Base-by-base conservation (phyloP, 2,329 filamentous ascomycete genomes). In the Penicillium sp. region DNA sequence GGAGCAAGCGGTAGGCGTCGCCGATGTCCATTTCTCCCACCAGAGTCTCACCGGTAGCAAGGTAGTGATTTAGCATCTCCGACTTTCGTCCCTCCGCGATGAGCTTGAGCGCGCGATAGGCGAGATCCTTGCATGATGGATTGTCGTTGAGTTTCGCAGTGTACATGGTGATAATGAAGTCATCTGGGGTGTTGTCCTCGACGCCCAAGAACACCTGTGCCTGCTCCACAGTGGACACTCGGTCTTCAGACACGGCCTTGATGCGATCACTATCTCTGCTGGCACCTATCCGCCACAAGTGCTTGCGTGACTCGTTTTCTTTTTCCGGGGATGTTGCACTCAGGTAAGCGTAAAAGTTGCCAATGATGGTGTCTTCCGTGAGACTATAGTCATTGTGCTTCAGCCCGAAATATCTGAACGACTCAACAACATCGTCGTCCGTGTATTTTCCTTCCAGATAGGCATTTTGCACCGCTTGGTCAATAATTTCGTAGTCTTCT, bases 121-220 rank as follows among this genome's bases (percentile, higher is more conserved):
- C 84, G 52, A 82, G 76, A 37, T 81, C 79, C 67, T 79, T 76
- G 61, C 80, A 79, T 2, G 71, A 73, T 17, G 82, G 80, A 59
- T 77, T 82, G 54, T 88, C 86, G 45, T 75, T 76, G 28, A 80
- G 75, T 82, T 87, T 87, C 39, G 84, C 72, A 34, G 81, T 79
- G 64, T 79, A 86, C 75, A 86, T 80, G 2, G 86, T 81, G 51
- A 82, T 75, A 39, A 89, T 78, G 62, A 84, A 84, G 50, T 87
- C 84, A 67, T 88, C 86, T 2, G 79, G 67, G 10, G 79, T 82
- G 11, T 75, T 73, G 31, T 74, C 71, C 54, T 79, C 76, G 11
- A 85, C 82, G 7, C 82, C 84, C 12, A 90, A 78, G 76, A 84
- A 90, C 12, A 82, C 76, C 35, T 89, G 78, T 1, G 88, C 88